A percentile compares a stretch with the other conserved stretches of the same genome.
Conservation (phyloP, 83 land plant species). For the Picea mariana region DNA sequence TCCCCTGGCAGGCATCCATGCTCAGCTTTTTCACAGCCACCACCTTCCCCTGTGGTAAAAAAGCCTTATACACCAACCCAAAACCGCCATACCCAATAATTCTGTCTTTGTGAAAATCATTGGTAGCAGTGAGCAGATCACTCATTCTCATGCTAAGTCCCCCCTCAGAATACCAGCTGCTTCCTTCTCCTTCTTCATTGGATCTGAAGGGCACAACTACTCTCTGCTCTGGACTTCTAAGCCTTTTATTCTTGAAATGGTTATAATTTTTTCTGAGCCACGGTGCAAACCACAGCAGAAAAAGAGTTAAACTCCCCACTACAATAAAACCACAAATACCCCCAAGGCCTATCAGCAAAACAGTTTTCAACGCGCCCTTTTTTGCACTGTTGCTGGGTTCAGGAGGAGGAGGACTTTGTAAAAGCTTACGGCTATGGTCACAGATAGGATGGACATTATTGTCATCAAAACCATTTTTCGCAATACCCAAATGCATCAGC, state of each 20-base stretch:
- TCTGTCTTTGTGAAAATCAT: slow-evolving; percentile 11
- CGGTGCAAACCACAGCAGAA: not conserved
- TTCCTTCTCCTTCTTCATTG: not conserved
- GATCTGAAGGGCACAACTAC: not conserved
- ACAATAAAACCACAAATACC: slow-evolving; percentile 2
- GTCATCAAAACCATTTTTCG: too few relatives aligned
- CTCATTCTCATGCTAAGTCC: not conserved
- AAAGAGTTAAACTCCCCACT: not conserved
- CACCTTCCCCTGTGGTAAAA: not conserved
- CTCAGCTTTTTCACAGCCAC: slow-evolving; percentile 17
- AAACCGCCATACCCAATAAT: slow-evolving; percentile 19
- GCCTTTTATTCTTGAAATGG: not conserved
- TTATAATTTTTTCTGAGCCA: not conserved
- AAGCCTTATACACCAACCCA: slow-evolving; percentile 13
- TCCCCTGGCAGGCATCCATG: slow-evolving; percentile 18
- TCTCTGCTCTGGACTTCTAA: slow-evolving; percentile 5
- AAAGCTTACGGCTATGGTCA: too few relatives aligned
- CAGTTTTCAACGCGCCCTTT: too few relatives aligned
- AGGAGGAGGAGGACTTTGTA: too few relatives aligned
- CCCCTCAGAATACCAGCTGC: not conserved
- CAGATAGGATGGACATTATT: too few relatives aligned
- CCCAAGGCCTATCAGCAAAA: too few relatives aligned
- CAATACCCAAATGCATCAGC: too few relatives aligned
- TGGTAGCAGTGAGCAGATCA: not conserved
- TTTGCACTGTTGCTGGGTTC: too few relatives aligned